Evolutionary conservation across 2,329 filamentous ascomycete genomes (phyloP).

Genomic region (Hypocrella siamensis): DNA sequence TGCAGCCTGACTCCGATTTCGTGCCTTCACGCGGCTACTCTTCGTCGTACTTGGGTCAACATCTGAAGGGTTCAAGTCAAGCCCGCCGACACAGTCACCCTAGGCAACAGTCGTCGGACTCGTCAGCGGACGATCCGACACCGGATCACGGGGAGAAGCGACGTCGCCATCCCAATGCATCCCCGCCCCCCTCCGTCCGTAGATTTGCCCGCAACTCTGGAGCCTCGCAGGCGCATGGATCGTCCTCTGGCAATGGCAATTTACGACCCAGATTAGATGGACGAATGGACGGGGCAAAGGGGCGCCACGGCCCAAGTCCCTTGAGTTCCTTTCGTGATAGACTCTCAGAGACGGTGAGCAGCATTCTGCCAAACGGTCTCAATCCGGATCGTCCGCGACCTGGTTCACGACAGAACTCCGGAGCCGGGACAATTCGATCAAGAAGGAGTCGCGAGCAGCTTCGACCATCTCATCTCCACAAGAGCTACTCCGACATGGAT

Average conservation of each 20-base stretch:
- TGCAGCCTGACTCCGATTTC: conserved; percentile 14
- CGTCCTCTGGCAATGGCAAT: conserved; percentile 9
- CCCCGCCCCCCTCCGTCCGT: conserved; percentile 16
- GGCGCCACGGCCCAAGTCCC: conserved; percentile 19
- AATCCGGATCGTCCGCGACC: conserved; percentile 19
- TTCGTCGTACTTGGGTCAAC: conserved; percentile 18
- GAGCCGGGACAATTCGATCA: conserved; percentile 14
- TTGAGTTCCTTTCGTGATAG: conserved; percentile 26
- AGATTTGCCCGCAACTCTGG: conserved; percentile 15
- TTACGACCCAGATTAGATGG: conserved; percentile 17
- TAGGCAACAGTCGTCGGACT: conserved; percentile 22
- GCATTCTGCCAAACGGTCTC: conserved; percentile 23
- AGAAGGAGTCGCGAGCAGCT: conserved; percentile 25
- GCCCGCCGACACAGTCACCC: conserved; percentile 34
- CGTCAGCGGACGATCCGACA: conserved; percentile 24
- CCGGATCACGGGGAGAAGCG: conserved; percentile 9
- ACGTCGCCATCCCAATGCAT: conserved; percentile 10
- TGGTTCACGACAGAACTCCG: conserved; percentile 17
- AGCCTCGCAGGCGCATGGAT: conserved; percentile 12
- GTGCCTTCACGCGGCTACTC: conserved; percentile 12
- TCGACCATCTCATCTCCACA: conserved; percentile 22
- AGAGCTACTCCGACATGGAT: conserved; percentile 24
- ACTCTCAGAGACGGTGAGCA: conserved; percentile 26
- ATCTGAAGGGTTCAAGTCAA: conserved; percentile 13
- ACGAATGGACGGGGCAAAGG: conserved; percentile 20